These are phyloP conservation scores for Bolboschoenus planiculmis DNA, from an alignment of 176 grass and related monocot genomes.

Conservation along the genomic window DNA sequence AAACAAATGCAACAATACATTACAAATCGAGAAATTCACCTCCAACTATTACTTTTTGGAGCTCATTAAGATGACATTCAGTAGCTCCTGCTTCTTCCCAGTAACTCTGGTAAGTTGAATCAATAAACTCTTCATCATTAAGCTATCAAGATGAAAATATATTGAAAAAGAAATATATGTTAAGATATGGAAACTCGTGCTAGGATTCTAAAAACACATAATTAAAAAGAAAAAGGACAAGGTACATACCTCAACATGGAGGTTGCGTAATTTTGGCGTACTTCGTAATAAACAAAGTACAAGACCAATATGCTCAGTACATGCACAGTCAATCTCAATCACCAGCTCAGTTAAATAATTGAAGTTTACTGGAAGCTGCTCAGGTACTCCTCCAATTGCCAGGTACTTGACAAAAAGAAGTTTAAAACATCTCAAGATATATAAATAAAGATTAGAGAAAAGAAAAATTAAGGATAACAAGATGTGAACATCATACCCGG, in stretches of 20 bases:
- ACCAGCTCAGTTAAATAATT: background rate
- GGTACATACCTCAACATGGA: background rate
- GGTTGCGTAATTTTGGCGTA: background rate
- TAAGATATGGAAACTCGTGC: background rate
- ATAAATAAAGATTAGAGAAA: background rate
- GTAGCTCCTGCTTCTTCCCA: background rate
- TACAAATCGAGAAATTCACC: background rate
- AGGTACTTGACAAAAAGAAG: background rate
- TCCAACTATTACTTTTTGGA: background rate
- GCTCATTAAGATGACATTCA: background rate
- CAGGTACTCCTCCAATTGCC: background rate
- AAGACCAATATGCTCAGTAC: background rate
- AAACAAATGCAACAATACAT: background rate
- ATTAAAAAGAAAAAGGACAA: background rate
- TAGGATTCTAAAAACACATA: background rate
- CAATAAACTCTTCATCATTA: background rate
- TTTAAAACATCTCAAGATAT: background rate
- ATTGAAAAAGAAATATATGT: background rate
- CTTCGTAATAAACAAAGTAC: background rate
- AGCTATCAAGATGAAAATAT: background rate
- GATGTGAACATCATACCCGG: background rate
- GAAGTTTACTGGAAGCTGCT: background rate
- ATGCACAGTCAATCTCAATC: background rate
- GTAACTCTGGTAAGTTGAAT: background rate
- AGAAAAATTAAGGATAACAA: background rate